Base-by-base conservation (phyloP, 805 yeast species). In the Ascoidea asiatica region DNA sequence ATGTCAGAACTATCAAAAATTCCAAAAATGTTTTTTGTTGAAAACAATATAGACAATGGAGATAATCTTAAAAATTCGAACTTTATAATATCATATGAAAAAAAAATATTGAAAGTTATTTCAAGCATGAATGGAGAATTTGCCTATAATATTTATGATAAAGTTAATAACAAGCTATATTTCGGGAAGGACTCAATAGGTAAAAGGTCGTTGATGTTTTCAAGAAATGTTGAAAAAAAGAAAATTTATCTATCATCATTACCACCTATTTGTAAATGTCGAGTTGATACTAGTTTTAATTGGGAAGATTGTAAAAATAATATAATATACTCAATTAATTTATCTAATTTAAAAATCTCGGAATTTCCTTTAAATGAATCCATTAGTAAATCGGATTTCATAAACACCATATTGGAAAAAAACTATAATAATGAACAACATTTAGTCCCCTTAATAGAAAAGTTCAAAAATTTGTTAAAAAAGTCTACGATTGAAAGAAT, bases 121-220 rank as follows among this genome's bases (percentile, higher is more conserved):
- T 56, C 62, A 5, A 43, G 42, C 1, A 52, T 87, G 18, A 70
- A 73, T 23, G 99, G 99, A 1, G 98, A 90, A 56, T 92, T 80
- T 66, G 92, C 98, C 0, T 77, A 65, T 58, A 58, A 59, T 59
- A 69, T 79, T 17, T 56, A 66, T 22, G 86, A 82, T 54, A 52
- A 52, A n/a, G 17, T 49, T 1, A 48, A 56, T 1, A 49, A 63
- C 0, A 57, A 47, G 23, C 51, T 86, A 0, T 82, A 75, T 64
- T 92, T 88, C 63, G 97, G 94, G 0, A 73, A 95, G 51, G 99
- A 92, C 58, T 53, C 66, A 1, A 64, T 86, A 22, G 99, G 98
- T 0, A 80, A 81, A 54, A 70, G 95, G 49, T 81, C 95, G 19
- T 65, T 92, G 37, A 63, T 80, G 6, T 84, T 70, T 52, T 50